Conservation (phyloP, 164 flowering plant species). For the Protea cynaroides region DNA sequence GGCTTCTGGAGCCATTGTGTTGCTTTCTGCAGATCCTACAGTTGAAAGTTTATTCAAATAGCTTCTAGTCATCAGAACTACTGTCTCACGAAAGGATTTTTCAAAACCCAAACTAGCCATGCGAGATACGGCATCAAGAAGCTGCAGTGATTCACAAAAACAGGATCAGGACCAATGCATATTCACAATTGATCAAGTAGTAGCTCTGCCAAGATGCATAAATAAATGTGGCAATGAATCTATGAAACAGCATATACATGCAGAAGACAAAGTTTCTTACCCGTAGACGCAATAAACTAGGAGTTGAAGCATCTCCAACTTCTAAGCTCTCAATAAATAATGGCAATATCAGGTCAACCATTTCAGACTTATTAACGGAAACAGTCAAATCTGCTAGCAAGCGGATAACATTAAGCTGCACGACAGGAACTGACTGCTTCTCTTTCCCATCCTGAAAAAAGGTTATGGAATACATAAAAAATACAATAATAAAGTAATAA, state of each 20-base stretch:
- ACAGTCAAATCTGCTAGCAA: conserved; percentile 82
- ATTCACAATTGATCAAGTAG: neutral
- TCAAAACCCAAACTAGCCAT: conserved; percentile 98
- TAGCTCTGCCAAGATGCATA: neutral
- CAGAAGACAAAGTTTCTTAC: conserved; percentile 42
- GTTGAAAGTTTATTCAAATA: conserved; percentile 72
- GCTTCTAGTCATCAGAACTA: conserved; percentile 90
- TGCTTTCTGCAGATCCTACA: conserved; percentile 84
- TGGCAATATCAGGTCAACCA: conserved; percentile 91
- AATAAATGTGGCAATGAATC: neutral
- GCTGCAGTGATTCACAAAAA: conserved; percentile 50
- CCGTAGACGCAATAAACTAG: conserved; percentile 82
- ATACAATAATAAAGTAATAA: neutral
- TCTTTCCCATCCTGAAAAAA: conserved; percentile 78
- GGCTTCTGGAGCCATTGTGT: conserved; percentile 77
- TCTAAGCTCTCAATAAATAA: conserved; percentile 91
- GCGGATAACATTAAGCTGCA: conserved; percentile 78
- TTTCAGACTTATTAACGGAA: conserved; percentile 73
- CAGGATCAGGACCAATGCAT: conserved; percentile 18
- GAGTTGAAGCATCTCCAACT: conserved; percentile 95
- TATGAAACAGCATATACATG: conserved; percentile 12
- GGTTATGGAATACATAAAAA: neutral
- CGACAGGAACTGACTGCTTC: conserved; percentile 54
- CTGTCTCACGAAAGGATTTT: conserved; percentile 94
- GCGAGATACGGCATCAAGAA: conserved; percentile 95